A percentile compares a stretch with the other conserved stretches of the same genome.
Conservation (phyloP, 2,329 filamentous ascomycete species). For the Sphaerulina vaccinii region DNA sequence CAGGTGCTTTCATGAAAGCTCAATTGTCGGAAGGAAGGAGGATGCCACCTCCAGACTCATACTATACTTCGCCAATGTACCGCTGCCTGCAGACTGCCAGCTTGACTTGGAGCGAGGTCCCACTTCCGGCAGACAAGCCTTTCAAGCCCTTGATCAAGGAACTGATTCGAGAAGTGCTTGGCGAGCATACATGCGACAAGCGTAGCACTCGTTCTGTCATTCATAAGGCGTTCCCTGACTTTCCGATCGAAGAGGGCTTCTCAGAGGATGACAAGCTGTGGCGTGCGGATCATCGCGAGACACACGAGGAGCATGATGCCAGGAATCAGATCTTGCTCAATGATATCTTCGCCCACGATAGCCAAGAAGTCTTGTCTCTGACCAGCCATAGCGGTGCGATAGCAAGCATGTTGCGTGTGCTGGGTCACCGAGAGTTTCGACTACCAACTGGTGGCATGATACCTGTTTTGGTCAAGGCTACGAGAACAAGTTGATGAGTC, state of each 20-base stretch:
- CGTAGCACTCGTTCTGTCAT: slow-evolving; percentile 58
- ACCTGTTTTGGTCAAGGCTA: slow-evolving; percentile 50
- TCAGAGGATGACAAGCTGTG: slow-evolving; percentile 58
- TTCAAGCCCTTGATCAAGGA: slow-evolving; percentile 63
- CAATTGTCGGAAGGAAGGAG: slow-evolving; percentile 50
- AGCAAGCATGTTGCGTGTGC: slow-evolving; percentile 49
- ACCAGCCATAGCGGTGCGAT: slow-evolving; percentile 62
- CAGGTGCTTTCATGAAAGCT: slow-evolving; percentile 59
- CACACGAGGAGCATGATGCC: slow-evolving; percentile 23
- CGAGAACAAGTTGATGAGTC: slow-evolving; percentile 7
- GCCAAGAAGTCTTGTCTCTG: slow-evolving; percentile 51
- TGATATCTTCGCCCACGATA: slow-evolving; percentile 53
- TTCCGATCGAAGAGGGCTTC: slow-evolving; percentile 61
- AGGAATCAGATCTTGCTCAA: slow-evolving; percentile 44
- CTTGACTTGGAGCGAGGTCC: slow-evolving; percentile 58
- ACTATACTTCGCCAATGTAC: slow-evolving; percentile 64
- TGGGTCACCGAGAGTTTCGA: slow-evolving; percentile 48
- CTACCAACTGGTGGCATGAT: slow-evolving; percentile 53
- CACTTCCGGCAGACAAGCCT: slow-evolving; percentile 50
- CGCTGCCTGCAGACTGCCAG: slow-evolving; percentile 64
- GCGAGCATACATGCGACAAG: slow-evolving; percentile 67
- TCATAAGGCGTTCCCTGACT: slow-evolving; percentile 51
- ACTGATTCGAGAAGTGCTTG: slow-evolving; percentile 63
- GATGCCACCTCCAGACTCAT: slow-evolving; percentile 60
- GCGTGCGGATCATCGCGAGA: slow-evolving; percentile 26